Base-by-base conservation (phyloP, 139 green algal species). In the Chlamydomonas schloesseri region DNA sequence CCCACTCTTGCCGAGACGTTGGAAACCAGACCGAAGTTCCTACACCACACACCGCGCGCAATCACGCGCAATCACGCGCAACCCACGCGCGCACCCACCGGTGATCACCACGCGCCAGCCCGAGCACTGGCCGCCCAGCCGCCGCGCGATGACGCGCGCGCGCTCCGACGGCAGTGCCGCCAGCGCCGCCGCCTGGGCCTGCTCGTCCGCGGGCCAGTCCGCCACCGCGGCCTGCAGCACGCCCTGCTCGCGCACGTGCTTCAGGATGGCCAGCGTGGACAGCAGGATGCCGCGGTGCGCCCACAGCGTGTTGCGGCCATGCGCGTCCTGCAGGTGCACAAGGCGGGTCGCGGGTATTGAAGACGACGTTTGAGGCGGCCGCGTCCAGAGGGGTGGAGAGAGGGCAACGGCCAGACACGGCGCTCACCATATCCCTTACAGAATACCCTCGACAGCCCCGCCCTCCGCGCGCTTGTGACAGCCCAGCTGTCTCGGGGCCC, bases 241-340 rank as follows among this genome's bases (percentile, higher is more conserved):
- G 69, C 81, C 81, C 53, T 72, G 34, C 53, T 34, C 14, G 55
- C 71, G 46, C 15, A 87, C 31, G 53, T 87, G 69, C 23, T 67
- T 28, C 29, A 70, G 33, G 47, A 89, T 86, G 57, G 84, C 88
- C 17, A 64, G 57, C 2, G 88, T 77, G 57, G 71, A 83, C 28
- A 68, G 34, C 17, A 91, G 55, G 33, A 91, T 89, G 60, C 88
- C 88, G 14, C 78, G 67, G 60, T 91, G 88, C 15, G 78, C 88
- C 75, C 78, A 91, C 80, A 87, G 36, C 20, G 46, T n/a, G 26
- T 75, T 62, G 20, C n/a, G 28, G 18, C 71, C 64, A 0, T 33
- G 4, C 6, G 13, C 73, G 74, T 80, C 72, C 74, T 80, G 84
- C 31, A 34, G 20, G 46, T 65, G n/a, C n/a, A n/a, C n/a, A n/a